Conservation (phyloP, 192 early-diverging fungal genomes). For the Allomyces javanicus region DNA sequence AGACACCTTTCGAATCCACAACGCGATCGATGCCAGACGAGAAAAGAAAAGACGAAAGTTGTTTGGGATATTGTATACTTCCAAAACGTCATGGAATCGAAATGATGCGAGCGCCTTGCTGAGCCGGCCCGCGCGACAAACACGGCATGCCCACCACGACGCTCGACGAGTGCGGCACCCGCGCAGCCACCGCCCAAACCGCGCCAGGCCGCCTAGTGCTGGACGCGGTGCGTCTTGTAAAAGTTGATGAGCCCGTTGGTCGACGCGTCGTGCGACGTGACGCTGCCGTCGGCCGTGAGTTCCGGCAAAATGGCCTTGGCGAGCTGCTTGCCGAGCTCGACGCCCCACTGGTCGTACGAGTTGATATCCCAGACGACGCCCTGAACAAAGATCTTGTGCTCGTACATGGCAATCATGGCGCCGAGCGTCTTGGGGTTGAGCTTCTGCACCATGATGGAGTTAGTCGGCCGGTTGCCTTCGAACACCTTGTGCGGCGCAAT, state of each 20-base stretch:
- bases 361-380: constrained; percentile 97
- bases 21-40: too few relatives aligned
- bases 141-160: too few relatives aligned
- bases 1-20: too few relatives aligned
- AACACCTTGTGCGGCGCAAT: constrained; percentile 93
- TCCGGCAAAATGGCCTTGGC: constrained; percentile 92
- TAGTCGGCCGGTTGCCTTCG: constrained; percentile 90
- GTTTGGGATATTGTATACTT: too few relatives aligned
- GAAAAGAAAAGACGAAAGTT: too few relatives aligned
- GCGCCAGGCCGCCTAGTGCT: not conserved
- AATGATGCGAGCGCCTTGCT: too few relatives aligned
- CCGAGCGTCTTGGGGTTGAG: constrained; percentile 80
- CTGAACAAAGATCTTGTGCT: constrained; percentile 99
- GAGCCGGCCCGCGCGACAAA: too few relatives aligned
- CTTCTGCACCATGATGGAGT: constrained; percentile 84
- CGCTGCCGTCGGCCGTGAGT: constrained; percentile 32
- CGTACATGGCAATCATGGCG: constrained; percentile 86
- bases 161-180: too few relatives aligned
- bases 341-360: constrained; percentile 45
- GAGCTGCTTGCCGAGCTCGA: constrained; percentile 96
- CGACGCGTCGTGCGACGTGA: constrained; percentile 66
- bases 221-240: constrained; percentile 27
- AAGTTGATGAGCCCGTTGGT: constrained; percentile 97
- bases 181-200: too few relatives aligned
- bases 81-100: too few relatives aligned